These are phyloP conservation scores for Pontederia paniculata DNA, from an alignment of 176 grass and related monocot species.

Conservation along the genomic window DNA sequence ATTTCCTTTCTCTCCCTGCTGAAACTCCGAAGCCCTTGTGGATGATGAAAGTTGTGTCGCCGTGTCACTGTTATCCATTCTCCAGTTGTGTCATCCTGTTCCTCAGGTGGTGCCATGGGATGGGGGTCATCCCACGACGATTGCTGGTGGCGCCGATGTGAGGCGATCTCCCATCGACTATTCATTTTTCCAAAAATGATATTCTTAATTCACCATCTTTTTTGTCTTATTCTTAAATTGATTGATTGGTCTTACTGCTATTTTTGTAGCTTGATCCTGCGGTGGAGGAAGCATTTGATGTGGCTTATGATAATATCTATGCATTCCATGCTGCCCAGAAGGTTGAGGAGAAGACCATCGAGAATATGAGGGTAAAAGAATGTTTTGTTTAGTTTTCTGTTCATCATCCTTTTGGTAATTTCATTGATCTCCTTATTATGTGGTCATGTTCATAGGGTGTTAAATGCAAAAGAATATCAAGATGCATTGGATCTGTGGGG, in stretches of 20 bases:
- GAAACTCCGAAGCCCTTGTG: too few species aligned
- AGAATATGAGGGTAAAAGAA: constrained; percentile 77
- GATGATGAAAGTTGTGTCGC: too few species aligned
- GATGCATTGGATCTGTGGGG: constrained; percentile 74
- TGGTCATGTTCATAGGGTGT: constrained; percentile 51
- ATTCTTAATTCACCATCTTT: too few species aligned
- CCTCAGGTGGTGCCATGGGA: too few species aligned
- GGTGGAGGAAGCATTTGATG: constrained; percentile 81
- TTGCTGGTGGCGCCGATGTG: too few species aligned
- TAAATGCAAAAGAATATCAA: constrained; percentile 87
- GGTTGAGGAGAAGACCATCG: constrained; percentile 59
- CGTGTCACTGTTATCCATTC: too few species aligned
- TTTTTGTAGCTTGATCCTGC: constrained; percentile 67
- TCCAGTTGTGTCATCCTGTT: too few species aligned
- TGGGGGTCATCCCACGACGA: too few species aligned
- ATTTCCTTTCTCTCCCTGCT: too few species aligned
- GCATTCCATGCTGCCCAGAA: constrained; percentile 86
- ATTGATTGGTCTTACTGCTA: neutral
- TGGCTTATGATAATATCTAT: constrained; percentile 96
- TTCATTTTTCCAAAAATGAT: too few species aligned
- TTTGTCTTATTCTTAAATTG: neutral
- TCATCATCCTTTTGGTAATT: neutral
- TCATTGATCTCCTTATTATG: constrained; percentile 2
- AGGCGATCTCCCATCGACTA: too few species aligned
- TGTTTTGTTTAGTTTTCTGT: constrained; percentile 3